Evolutionary conservation across 140 eudicot genomes (phyloP).

Genomic region (Cichorium intybus): DNA sequence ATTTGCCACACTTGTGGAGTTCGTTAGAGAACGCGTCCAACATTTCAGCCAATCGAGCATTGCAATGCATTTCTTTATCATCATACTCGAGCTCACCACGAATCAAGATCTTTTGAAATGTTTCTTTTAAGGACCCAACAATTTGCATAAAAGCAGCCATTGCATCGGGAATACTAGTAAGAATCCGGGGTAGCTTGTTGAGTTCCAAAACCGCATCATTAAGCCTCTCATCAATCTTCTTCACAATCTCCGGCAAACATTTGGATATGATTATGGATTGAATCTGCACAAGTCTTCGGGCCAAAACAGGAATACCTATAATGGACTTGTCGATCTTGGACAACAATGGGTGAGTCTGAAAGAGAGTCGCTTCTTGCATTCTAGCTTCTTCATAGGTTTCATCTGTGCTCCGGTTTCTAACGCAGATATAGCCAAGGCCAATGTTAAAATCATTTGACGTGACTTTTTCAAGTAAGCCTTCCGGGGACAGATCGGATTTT

Average conservation of each 20-base stretch:
- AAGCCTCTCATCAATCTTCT: neutral
- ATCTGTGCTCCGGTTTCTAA: neutral
- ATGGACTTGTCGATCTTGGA: neutral
- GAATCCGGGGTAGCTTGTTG: neutral
- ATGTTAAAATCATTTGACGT: neutral
- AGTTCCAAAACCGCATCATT: neutral
- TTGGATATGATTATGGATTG: neutral
- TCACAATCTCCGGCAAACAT: neutral
- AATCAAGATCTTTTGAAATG: neutral
- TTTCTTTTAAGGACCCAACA: neutral
- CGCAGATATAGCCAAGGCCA: neutral
- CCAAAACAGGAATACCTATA: slow-evolving; percentile 2
- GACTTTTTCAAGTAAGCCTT: neutral
- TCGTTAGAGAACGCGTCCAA: neutral
- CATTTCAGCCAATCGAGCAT: neutral
- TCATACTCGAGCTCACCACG: neutral
- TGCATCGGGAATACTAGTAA: neutral
- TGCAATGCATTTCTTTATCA: neutral
- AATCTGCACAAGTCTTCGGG: neutral
- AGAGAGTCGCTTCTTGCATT: neutral
- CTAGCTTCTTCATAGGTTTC: neutral
- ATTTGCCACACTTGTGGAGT: neutral
- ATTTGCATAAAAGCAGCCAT: neutral
- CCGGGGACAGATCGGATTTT: neutral
- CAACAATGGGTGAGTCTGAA: neutral